Evolutionary conservation across 805 yeast genomes (phyloP), one percentile per base, ranked within the genome.

Genomic region (Blastobotrys chiropterorum): DNA sequence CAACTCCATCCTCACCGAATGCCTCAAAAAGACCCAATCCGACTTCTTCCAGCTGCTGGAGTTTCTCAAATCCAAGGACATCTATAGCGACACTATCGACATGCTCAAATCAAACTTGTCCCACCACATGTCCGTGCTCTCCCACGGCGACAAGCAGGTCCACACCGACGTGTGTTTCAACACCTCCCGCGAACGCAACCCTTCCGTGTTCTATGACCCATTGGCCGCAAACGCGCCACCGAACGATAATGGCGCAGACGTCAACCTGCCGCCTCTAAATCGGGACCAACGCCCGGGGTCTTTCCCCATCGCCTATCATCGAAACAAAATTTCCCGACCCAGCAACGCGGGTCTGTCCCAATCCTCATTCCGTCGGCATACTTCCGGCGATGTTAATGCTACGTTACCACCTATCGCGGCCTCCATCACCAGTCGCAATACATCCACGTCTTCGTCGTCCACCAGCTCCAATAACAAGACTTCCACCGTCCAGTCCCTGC

Each of bases 251-350:
- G n/a, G 21, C 16, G 16, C 47, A 11, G 17, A 43, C 44, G 15
- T 45, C 45, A 11, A 48, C 54, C 4, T 43, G 46, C 30, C 46
- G 19, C 56, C 55, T 11, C 52, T 56, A 17, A 16, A 57, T 3
- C 49, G 63, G 26, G 61, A 59, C 26, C 60, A 59, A 44, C 60
- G 63, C 2, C 62, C 63, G 3, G 62, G 63, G n/a, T 59, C 62
- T 15, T 57, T 57, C 47, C 63, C 63, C 2, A 47, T 59, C 40
- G 51, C 52, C 5, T 38, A 38, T 31, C 51, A 4, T 15, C 47
- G 34, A 5, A 26, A 26, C 34, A 26, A 26, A n/a, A 17, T n/a
- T 19, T 31, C 41, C 48, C 34, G 15, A 17, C 26, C 41, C 40
- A 22, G 50, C 48, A 47, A 43, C 34, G 17, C 46, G 22, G 48